A percentile compares a stretch with the other conserved stretches of the same genome.
Conservation (phyloP, 2,329 filamentous ascomycete species). For the Aphanoascus verrucosus region DNA sequence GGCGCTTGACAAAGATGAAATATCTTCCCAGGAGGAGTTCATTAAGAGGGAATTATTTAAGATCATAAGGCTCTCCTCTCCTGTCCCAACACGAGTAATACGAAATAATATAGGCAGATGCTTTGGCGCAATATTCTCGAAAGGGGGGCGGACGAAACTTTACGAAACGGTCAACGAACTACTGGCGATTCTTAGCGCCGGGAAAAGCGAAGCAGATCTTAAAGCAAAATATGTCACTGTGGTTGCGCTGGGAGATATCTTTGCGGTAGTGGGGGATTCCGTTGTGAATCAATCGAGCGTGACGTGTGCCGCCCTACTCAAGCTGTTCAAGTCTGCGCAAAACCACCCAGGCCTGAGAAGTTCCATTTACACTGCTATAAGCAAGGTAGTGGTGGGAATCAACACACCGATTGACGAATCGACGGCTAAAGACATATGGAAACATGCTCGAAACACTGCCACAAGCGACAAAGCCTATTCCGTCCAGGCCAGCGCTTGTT, state of each 20-base stretch:
- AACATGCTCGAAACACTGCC: constrained; percentile 68
- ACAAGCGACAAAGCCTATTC: constrained; percentile 71
- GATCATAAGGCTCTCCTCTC: constrained; percentile 71
- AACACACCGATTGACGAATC: constrained; percentile 68
- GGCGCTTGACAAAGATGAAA: constrained; percentile 60
- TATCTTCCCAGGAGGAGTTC: constrained; percentile 78
- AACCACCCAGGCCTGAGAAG: constrained; percentile 73
- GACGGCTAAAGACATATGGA: constrained; percentile 85
- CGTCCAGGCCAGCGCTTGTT: constrained; percentile 67
- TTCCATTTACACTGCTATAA: constrained; percentile 62
- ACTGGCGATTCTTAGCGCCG: constrained; percentile 57
- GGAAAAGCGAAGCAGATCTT: constrained; percentile 68
- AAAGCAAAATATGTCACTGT: constrained; percentile 78
- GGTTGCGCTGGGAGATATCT: constrained; percentile 77
- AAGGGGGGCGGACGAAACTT: constrained; percentile 80
- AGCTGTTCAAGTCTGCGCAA: constrained; percentile 66
- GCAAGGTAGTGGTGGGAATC: constrained; percentile 66
- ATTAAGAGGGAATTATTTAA: constrained; percentile 92
- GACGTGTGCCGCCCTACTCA: constrained; percentile 60
- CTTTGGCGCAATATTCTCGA: constrained; percentile 68
- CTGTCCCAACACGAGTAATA: constrained; percentile 75
- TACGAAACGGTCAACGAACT: constrained; percentile 94
- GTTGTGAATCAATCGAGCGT: constrained; percentile 72
- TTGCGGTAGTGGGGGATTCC: constrained; percentile 85
- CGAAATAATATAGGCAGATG: constrained; percentile 80